Percentiles rank a stretch among this genome's conserved stretches.
These are phyloP conservation scores for Tetratostichococcus sp. DNA, from an alignment of 139 green algal genomes.

Conservation along the genomic window DNA sequence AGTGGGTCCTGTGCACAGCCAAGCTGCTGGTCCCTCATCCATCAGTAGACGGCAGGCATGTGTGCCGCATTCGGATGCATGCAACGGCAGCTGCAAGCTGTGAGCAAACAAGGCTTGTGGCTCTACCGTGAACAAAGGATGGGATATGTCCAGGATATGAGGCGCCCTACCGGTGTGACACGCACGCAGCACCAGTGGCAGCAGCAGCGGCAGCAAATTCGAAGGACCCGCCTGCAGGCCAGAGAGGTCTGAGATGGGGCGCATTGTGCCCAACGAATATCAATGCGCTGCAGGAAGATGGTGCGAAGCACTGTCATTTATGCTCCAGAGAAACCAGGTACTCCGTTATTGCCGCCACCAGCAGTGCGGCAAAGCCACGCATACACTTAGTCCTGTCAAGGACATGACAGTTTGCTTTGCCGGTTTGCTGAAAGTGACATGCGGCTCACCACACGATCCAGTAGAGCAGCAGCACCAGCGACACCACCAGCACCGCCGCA, in stretches of 20 bases:
- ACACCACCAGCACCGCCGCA: background rate
- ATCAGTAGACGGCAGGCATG: background rate
- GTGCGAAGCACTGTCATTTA: too few species aligned
- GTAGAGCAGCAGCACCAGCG: background rate
- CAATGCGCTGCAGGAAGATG: too few species aligned
- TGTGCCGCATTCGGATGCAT: background rate
- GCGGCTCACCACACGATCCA: background rate
- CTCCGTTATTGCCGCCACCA: too few species aligned
- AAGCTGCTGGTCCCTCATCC: background rate
- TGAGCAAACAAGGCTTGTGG: too few species aligned
- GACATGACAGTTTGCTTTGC: too few species aligned
- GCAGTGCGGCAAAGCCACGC: too few species aligned
- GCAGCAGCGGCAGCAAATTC: background rate
- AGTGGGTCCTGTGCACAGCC: background rate
- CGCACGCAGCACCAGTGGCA: conserved; percentile 7
- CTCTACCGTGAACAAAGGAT: background rate
- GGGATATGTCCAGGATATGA: background rate
- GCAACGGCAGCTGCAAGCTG: too few species aligned
- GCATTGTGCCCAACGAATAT: too few species aligned
- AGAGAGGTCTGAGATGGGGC: too few species aligned
- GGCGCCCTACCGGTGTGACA: background rate
- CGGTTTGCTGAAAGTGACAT: too few species aligned
- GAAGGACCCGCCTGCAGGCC: background rate
- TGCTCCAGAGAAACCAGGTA: too few species aligned
- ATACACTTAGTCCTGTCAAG: too few species aligned